phyloP scores from a whole-genome alignment of 305 asterid genomes.

The Rubia tinctorum region DNA sequence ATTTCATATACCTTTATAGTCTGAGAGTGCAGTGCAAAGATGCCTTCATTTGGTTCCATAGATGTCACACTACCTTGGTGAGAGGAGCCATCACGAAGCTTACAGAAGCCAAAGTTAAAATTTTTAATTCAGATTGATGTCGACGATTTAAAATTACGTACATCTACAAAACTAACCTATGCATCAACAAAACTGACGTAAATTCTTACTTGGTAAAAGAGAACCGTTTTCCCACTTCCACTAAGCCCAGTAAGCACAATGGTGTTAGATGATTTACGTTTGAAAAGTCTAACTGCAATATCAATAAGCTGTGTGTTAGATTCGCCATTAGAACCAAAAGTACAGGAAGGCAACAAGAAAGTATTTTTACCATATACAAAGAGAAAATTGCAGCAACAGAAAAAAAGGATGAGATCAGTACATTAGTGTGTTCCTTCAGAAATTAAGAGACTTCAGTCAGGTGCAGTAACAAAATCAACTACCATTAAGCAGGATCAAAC shows the following conservation, averaged over 20 bases:
- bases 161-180: neutral
- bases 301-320: constrained; percentile 7
- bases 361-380: neutral
- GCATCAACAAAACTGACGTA: neutral
- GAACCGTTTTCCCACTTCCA: constrained; percentile 83
- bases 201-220: constrained; percentile 59
- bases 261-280: constrained; percentile 54
- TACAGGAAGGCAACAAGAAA: neutral
- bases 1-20: constrained; percentile 43
- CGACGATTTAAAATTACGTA: constrained; percentile 3
- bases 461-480: neutral
- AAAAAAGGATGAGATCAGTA: neutral
- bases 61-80: constrained; percentile 83
- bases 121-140: constrained; percentile 7
- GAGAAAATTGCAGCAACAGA: neutral
- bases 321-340: neutral
- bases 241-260: constrained; percentile 76
- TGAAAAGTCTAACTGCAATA: constrained; percentile 55
- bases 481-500: neutral
- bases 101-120: constrained; percentile 13
- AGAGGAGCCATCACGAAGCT: constrained; percentile 84
- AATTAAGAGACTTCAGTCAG: neutral
- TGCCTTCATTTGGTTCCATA: constrained; percentile 76
- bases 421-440: neutral
- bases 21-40: constrained; percentile 63